phyloP scores from a whole-genome alignment of 805 yeast species.

The Vanderwaltozyma polyspora region DNA sequence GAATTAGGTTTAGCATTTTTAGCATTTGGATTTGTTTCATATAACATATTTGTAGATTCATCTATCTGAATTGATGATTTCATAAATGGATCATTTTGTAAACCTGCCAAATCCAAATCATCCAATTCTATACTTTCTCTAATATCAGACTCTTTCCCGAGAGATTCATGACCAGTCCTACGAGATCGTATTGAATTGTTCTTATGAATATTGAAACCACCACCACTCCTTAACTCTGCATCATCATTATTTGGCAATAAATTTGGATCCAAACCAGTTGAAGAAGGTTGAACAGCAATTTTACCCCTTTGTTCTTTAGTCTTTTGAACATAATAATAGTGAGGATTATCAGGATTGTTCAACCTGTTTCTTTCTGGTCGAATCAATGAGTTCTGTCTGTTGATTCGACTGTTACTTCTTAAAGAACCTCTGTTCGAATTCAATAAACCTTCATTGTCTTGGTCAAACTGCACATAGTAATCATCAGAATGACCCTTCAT shows the following conservation, averaged over 20 bases:
- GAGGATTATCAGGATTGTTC: constrained; percentile 58
- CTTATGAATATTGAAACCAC: too few relatives aligned
- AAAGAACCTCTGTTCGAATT: background rate
- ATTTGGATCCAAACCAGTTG: constrained; percentile 60
- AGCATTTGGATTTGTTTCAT: background rate
- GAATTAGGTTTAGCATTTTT: background rate
- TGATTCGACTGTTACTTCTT: constrained; percentile 5
- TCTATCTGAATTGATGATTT: too few relatives aligned
- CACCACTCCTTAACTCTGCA: too few relatives aligned
- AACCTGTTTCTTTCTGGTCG: constrained; percentile 71
- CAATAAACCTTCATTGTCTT: background rate
- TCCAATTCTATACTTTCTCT: too few relatives aligned
- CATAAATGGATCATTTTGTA: too few relatives aligned
- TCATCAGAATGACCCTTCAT: constrained; percentile 2
- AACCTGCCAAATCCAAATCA: too few relatives aligned
- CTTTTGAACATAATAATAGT: constrained; percentile 65
- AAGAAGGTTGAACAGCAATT: constrained; percentile 53
- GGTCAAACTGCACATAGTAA: background rate
- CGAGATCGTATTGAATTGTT: too few relatives aligned
- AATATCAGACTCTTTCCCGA: too few relatives aligned
- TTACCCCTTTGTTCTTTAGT: constrained; percentile 55
- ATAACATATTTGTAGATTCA: background rate
- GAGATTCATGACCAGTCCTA: too few relatives aligned
- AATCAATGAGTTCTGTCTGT: constrained; percentile 49
- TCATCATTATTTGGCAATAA: background rate